Percentiles rank a stretch among this genome's conserved stretches.
Conservation (phyloP, 441 rosid genomes). For the Bruguiera hainesii region DNA sequence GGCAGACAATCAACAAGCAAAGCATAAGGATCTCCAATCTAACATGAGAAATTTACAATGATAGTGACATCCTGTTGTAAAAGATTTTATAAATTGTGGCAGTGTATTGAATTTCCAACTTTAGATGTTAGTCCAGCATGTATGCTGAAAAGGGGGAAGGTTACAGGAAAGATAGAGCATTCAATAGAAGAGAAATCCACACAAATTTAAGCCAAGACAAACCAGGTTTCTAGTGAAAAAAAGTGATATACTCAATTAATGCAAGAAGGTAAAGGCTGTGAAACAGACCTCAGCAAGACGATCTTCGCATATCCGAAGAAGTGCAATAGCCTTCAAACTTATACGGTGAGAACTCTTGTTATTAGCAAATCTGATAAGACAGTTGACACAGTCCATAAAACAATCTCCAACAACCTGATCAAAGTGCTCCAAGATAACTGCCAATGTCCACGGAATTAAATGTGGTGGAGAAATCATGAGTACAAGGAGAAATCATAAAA, state of each 20-base stretch:
- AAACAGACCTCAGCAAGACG: constrained; percentile 92
- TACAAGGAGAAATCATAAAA: constrained; percentile 15
- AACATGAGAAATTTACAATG: neutral
- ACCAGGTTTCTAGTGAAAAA: neutral
- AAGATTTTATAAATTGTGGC: neutral
- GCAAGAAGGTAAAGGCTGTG: constrained; percentile 7
- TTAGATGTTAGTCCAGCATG: neutral
- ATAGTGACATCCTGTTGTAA: neutral
- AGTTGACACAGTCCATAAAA: constrained; percentile 99
- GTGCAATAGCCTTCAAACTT: constrained; percentile 99
- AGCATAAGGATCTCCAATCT: neutral
- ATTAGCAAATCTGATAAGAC: constrained; percentile 98
- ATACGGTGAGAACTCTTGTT: constrained; percentile 90
- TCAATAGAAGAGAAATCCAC: constrained; percentile 5
- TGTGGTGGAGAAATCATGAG: constrained; percentile 1
- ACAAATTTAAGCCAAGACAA: constrained; percentile 9
- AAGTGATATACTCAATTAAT: neutral
- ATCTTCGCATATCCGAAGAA: constrained; percentile 98
- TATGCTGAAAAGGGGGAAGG: neutral
- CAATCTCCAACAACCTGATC: constrained; percentile 99
- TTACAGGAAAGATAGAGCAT: constrained; percentile 10
- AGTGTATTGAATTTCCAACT: neutral
- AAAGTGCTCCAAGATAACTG: constrained; percentile 99
- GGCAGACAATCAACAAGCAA: constrained; percentile 19
- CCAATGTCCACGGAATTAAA: constrained; percentile 41